These are phyloP conservation scores for Diaporthe ilicicola DNA, from an alignment of 2,329 filamentous ascomycete species.

Conservation along the genomic window DNA sequence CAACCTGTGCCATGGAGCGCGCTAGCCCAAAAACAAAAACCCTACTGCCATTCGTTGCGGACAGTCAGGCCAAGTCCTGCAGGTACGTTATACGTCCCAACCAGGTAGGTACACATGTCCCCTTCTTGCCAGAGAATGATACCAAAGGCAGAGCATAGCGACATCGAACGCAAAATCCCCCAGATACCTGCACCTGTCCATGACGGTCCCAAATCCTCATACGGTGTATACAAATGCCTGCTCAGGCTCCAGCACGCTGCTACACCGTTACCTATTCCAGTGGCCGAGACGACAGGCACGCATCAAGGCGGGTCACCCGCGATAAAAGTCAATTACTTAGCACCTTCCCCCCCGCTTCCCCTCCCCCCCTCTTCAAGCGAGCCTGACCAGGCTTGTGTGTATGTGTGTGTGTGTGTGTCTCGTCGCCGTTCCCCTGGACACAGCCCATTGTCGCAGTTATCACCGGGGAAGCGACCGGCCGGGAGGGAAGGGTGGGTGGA, in stretches of 20 bases:
- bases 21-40: conserved; percentile 11
- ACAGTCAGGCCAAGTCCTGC: background rate
- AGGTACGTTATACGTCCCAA: background rate
- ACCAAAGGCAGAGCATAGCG: background rate
- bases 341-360: too few species aligned
- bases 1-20: background rate
- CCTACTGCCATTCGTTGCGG: too few species aligned
- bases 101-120: background rate
- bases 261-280: background rate
- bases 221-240: too few species aligned
- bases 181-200: too few species aligned
- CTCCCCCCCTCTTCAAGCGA: too few species aligned
- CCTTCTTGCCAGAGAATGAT: too few species aligned
- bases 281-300: background rate
- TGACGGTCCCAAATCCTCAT: too few species aligned
- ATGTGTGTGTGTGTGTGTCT: background rate
- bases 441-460: background rate
- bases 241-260: background rate
- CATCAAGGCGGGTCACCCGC: background rate
- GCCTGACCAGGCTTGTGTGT: background rate
- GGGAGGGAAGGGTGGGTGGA: background rate
- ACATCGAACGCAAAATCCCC: too few species aligned
- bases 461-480: background rate
- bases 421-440: background rate
- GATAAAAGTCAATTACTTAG: background rate